Conservation (phyloP, 2,329 filamentous ascomycete species). For the Exophiala spinifera region DNA sequence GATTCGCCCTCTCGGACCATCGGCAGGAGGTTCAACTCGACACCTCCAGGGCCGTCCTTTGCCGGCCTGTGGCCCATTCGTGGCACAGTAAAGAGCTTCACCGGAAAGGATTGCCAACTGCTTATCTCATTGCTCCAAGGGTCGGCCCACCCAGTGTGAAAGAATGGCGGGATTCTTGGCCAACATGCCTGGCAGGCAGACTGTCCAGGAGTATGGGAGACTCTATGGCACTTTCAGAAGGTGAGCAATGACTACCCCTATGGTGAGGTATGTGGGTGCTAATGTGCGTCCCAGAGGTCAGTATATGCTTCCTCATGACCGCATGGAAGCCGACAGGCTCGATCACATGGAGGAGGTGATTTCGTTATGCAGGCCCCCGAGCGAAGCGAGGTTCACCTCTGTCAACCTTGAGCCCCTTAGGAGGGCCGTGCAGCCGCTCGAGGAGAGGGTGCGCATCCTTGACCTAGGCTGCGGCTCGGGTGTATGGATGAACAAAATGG, state of each 20-base stretch:
- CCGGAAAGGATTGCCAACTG: too few relatives aligned
- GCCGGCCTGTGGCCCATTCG: too few relatives aligned
- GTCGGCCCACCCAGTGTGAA: too few relatives aligned
- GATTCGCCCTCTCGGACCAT: too few relatives aligned
- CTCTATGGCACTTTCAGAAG: slow-evolving; percentile 24
- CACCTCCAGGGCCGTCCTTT: too few relatives aligned
- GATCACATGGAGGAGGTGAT: slow-evolving; percentile 82
- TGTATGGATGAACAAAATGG: slow-evolving; percentile 87
- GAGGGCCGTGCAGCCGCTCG: not conserved
- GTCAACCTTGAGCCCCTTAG: slow-evolving; percentile 29
- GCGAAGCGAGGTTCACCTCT: slow-evolving; percentile 34
- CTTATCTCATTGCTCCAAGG: too few relatives aligned
- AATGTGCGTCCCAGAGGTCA: slow-evolving; percentile 45
- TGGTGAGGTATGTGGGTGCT: not conserved
- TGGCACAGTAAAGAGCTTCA: too few relatives aligned
- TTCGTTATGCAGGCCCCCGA: slow-evolving; percentile 57
- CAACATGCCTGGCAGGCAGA: slow-evolving; percentile 2
- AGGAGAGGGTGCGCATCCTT: slow-evolving; percentile 46
- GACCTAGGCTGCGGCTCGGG: slow-evolving; percentile 81
- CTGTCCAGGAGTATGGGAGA: slow-evolving; percentile 17
- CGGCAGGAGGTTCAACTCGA: too few relatives aligned
- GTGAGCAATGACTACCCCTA: slow-evolving; percentile 4
- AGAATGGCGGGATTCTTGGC: not conserved
- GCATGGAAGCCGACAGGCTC: slow-evolving; percentile 71
- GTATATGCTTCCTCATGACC: slow-evolving; percentile 76